Evolutionary conservation across 2,329 filamentous ascomycete genomes (phyloP).

Genomic region (Hypoxylon sp.): DNA sequence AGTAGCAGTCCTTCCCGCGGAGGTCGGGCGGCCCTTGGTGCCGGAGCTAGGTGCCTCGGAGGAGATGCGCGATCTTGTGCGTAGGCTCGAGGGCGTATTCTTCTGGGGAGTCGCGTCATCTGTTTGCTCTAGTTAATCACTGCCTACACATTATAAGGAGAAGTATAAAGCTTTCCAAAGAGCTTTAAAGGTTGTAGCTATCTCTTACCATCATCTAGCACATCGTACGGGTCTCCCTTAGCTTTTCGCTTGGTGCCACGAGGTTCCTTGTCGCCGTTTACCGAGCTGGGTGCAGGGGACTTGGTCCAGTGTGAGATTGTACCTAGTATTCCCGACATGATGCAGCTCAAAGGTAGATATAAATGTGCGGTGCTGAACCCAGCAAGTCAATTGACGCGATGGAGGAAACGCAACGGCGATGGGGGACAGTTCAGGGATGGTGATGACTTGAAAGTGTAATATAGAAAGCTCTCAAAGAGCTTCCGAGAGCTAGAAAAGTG

Average conservation of each 20-base stretch:
- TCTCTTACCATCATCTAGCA: conserved; percentile 45
- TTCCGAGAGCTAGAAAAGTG: conserved; percentile 13
- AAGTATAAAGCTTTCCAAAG: neutral
- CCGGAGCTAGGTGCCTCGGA: conserved; percentile 42
- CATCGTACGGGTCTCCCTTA: conserved; percentile 48
- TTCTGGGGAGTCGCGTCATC: conserved; percentile 40
- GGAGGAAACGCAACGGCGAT: neutral
- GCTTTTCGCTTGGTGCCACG: conserved; percentile 49
- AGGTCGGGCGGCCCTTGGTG: conserved; percentile 35
- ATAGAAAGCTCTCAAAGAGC: conserved; percentile 7
- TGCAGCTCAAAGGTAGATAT: neutral
- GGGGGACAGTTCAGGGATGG: neutral
- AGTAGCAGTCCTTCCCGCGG: conserved; percentile 39
- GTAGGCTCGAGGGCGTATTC: conserved; percentile 40
- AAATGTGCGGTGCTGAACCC: neutral
- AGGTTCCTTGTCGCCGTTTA: conserved; percentile 33
- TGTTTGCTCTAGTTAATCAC: conserved; percentile 30
- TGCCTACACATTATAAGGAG: neutral
- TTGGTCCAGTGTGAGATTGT: conserved; percentile 14
- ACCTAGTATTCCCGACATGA: conserved; percentile 23
- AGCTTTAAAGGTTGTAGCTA: neutral
- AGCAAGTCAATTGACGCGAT: conserved; percentile 12
- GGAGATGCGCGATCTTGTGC: conserved; percentile 44
- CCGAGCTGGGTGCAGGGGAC: conserved; percentile 30
- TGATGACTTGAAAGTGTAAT: conserved; percentile 6